These are phyloP conservation scores for Pleurozium schreberi DNA, from an alignment of 225 moss, liverwort and hornwort species.

Conservation along the genomic window DNA sequence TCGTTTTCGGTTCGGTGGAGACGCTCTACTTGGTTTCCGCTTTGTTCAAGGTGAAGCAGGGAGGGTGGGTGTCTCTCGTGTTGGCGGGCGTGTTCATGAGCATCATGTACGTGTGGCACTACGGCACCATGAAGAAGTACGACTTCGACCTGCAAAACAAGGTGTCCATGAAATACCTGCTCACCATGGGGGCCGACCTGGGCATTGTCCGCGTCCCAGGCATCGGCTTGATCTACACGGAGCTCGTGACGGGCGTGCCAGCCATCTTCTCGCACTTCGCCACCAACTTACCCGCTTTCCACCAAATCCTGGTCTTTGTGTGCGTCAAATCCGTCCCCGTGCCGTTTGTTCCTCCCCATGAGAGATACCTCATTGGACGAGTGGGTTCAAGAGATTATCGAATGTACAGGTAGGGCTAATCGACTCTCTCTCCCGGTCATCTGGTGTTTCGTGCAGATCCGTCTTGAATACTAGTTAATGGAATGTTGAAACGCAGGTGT, in stretches of 20 bases:
- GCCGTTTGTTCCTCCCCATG: constrained; percentile 27
- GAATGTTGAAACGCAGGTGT: neutral
- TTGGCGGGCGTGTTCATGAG: constrained; percentile 35
- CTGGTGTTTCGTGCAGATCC: neutral
- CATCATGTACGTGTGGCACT: constrained; percentile 50
- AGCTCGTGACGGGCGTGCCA: constrained; percentile 46
- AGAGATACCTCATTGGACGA: constrained; percentile 45
- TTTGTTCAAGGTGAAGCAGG: constrained; percentile 53
- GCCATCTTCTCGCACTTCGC: constrained; percentile 49
- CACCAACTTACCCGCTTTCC: constrained; percentile 46
- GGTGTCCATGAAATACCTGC: constrained; percentile 46
- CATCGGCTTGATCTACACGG: constrained; percentile 48
- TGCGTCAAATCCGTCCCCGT: constrained; percentile 47
- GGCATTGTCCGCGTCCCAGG: constrained; percentile 51
- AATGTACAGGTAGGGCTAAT: constrained; percentile 34
- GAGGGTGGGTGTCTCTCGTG: constrained; percentile 77
- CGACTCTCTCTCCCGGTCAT: neutral
- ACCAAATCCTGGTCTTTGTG: constrained; percentile 37
- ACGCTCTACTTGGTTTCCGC: constrained; percentile 49
- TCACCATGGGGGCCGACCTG: constrained; percentile 23
- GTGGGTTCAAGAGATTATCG: constrained; percentile 26
- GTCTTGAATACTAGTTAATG: no score
- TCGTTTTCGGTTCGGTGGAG: constrained; percentile 58
- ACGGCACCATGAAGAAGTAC: constrained; percentile 34
- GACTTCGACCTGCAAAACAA: constrained; percentile 36